Base-by-base conservation (phyloP, 2,329 filamentous ascomycete genomes). In the Plectosphaerella cucumerina region DNA sequence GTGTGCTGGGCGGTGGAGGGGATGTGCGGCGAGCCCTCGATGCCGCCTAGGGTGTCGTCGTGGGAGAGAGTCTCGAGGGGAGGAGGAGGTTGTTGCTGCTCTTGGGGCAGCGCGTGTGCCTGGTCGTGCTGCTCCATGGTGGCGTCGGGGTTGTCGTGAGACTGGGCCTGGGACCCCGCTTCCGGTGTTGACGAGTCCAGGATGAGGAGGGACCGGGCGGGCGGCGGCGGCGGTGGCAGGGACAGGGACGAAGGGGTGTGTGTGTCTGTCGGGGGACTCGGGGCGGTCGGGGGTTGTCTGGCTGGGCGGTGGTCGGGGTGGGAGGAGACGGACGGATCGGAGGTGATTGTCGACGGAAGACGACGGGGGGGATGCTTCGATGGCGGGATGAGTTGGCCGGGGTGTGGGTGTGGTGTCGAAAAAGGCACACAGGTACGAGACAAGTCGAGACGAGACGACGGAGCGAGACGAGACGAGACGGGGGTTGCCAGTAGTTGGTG, bases 131-230 rank as follows among this genome's bases (percentile, higher is more conserved):
- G 22, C 51, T 84, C 80, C 73, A 79, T 78, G 53, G 60, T 77
- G 53, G 60, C 74, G 60, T 77, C 74, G 59, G 78, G 65, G 52
- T 71, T 70, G 74, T 77, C 73, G 73, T 75, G 74, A 62, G 74
- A 77, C 62, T 77, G 76, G 70, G 69, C 75, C 64, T 71, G 67
- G 54, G 76, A 77, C 69, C 75, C 76, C 61, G 69, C 68, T 44
- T 71, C 70, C 33, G 76, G 60, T 17, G 68, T 74, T 54, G 75
- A 75, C 56, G 73, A 74, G 76, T 83, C 79, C 78, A 81, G 74
- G 55, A 65, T 75, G 70, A 71, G 46, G 18, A 14, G 3, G 34
- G n/a, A n/a, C n/a, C n/a, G n/a, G n/a, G n/a, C n/a, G n/a, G n/a
- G n/a, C n/a, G n/a, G n/a, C n/a, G n/a, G n/a, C n/a, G n/a, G n/a